phyloP scores from a whole-genome alignment of 1,139 yeast species.

The Zygosaccharomyces sapae region DNA sequence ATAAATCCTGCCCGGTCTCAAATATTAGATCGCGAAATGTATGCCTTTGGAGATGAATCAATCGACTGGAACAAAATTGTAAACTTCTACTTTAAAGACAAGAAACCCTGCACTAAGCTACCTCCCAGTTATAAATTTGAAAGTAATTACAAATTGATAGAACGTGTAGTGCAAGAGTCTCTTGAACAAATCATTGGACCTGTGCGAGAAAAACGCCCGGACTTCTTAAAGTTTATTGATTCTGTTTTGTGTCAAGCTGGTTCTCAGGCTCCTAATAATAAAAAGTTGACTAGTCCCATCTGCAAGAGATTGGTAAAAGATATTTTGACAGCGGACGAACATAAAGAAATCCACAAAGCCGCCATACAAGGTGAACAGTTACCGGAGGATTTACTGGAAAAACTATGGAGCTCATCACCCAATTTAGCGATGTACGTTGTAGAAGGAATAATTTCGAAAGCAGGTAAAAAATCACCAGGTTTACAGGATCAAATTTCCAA shows the following conservation, averaged over 20 bases:
- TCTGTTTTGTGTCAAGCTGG: constrained; percentile 27
- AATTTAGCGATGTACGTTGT: constrained; percentile 26
- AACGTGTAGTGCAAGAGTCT: constrained; percentile 7
- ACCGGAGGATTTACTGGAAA: constrained; percentile 22
- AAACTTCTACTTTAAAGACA: constrained; percentile 22
- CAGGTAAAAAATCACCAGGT: constrained; percentile 14
- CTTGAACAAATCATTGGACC: constrained; percentile 13
- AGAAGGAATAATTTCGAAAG: constrained; percentile 16
- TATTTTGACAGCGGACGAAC: constrained; percentile 19
- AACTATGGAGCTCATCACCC: constrained; percentile 30
- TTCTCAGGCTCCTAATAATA: constrained; percentile 10
- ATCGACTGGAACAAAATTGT: constrained; percentile 23
- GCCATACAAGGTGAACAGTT: constrained; percentile 17
- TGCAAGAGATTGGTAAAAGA: constrained; percentile 24
- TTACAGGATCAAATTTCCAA: constrained; percentile 22
- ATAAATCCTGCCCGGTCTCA: constrained; percentile 26
- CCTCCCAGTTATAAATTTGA: constrained; percentile 9
- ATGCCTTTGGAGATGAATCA: constrained; percentile 11
- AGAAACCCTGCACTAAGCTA: constrained; percentile 15
- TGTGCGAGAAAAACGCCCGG: constrained; percentile 11
- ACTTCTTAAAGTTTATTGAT: constrained; percentile 23
- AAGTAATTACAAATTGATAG: constrained; percentile 22
- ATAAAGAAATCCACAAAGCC: constrained; percentile 11
- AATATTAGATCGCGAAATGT: constrained; percentile 26
- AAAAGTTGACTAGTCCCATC: constrained; percentile 13